Evolutionary conservation across 495 filamentous ascomycete genomes (phyloP).

Genomic region (Aspergillus wentii): DNA sequence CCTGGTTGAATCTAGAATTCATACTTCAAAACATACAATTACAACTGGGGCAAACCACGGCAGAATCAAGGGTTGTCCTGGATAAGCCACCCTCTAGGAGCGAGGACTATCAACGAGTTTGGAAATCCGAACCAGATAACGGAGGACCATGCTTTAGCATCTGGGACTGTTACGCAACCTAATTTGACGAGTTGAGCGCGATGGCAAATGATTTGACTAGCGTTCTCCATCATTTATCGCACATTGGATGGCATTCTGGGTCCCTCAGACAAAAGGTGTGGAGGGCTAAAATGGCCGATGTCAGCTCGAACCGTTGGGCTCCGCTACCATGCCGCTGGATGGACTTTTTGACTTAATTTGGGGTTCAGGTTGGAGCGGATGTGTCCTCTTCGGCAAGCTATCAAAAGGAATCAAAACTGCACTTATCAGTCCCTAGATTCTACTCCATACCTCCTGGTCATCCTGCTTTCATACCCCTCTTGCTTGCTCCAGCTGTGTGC

Average conservation of each 20-base stretch:
- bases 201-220: conserved; percentile 2
- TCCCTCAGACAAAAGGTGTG: conserved; percentile 9
- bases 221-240: conserved; percentile 1
- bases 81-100: no score
- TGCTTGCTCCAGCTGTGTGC: no score
- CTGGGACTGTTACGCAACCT: no score
- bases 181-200: not conserved
- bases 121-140: conserved; percentile 5
- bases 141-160: not conserved
- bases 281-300: conserved; percentile 3
- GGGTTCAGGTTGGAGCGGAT: conserved; percentile 12
- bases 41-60: no score
- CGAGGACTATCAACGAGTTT: not conserved
- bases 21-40: no score
- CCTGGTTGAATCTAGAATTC: conserved; percentile 6
- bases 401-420: conserved; percentile 3
- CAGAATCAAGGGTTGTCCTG: no score
- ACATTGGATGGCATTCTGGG: conserved; percentile 4
- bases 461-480: no score
- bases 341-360: conserved; percentile 29
- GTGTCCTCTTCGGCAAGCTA: conserved; percentile 4
- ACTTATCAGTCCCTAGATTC: conserved; percentile 5
- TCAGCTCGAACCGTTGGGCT: not conserved
- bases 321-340: conserved; percentile 6
- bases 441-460: not conserved